Evolutionary conservation across 192 early-diverging fungal species (phyloP), one percentile per base, ranked within the genome.

Genomic region (Lunasporangiospora selenospora): DNA sequence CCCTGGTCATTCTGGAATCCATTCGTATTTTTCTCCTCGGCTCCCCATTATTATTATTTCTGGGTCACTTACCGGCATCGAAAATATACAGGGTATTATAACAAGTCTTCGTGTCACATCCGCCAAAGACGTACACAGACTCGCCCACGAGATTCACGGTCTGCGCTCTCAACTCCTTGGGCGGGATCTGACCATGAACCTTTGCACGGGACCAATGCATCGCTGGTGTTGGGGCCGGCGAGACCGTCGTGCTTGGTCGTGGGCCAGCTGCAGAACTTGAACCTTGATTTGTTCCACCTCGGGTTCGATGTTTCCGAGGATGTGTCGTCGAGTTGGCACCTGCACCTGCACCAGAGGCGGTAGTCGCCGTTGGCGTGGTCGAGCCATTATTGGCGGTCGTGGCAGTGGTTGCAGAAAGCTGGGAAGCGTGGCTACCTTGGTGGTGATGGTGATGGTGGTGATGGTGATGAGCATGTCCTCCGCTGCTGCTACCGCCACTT

Each of bases 41-140:
- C n/a, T n/a, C n/a, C n/a, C n/a, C n/a, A n/a, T n/a, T n/a, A n/a
- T n/a, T n/a, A n/a, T n/a, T n/a, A n/a, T n/a, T n/a, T n/a, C n/a
- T n/a, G n/a, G n/a, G 21, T 2, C 53, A 27, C 75, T 77, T 67
- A 84, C 85, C 85, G 24, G 81, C 83, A 71, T 95, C 94, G 56
- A 95, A 83, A 24, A 92, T 82, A 53, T 91, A 93, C 15, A 94
- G 81, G 21, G 86, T 89, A 49, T 80, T 87, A 62, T 81, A 94
- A 64, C 92, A 94, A 27, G 71, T 80, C 13, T 67, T 75, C 34
- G 85, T 81, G 80, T 95, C 90, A 71, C 92, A 92, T 2, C 94
- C 94, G 32, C 92, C 94, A 83, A 95, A 95, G 30, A 95, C 87
- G 64, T 87, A 94, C 29, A 94, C 75, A 13, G 82, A 77, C 29